A percentile compares a stretch with the other conserved stretches of the same genome.
phyloP scores from a whole-genome alignment of 73 alveolate genomes.

The Blepharisma stoltei region DNA sequence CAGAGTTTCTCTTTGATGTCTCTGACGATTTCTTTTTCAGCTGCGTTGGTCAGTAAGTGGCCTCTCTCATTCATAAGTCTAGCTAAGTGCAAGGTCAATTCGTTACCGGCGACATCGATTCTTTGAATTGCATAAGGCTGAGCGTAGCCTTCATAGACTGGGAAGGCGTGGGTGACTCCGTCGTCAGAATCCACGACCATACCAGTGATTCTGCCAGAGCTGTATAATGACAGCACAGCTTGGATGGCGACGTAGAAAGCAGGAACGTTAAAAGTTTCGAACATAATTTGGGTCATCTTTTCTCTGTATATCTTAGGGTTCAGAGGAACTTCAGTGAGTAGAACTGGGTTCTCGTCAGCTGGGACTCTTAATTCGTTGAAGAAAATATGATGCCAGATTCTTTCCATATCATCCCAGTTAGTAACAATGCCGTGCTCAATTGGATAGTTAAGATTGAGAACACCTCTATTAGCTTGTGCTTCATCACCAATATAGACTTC shows the following conservation, averaged over 20 bases:
- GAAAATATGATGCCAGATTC: conserved; percentile 63
- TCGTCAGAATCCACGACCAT: conserved; percentile 97
- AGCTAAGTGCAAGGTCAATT: conserved; percentile 78
- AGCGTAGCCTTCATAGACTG: conserved; percentile 95
- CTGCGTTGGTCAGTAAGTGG: conserved; percentile 72
- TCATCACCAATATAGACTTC: conserved; percentile 97
- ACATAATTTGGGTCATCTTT: conserved; percentile 74
- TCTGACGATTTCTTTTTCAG: conserved; percentile 91
- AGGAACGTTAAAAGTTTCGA: conserved; percentile 97
- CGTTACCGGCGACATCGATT: conserved; percentile 90
- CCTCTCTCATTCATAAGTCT: conserved; percentile 80
- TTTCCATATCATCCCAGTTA: conserved; percentile 96
- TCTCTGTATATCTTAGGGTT: conserved; percentile 67
- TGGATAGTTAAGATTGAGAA: conserved; percentile 84
- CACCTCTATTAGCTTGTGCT: conserved; percentile 95
- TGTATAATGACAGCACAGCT: conserved; percentile 92
- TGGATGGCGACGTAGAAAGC: conserved; percentile 92
- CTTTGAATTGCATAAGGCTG: conserved; percentile 88
- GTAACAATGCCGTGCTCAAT: conserved; percentile 93
- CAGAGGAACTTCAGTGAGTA: conserved; percentile 70
- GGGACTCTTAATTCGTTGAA: conserved; percentile 73
- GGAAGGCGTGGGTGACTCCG: conserved; percentile 97
- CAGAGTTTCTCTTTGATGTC: conserved; percentile 90
- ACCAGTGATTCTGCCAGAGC: conserved; percentile 96
- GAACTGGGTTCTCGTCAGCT: conserved; percentile 72